A percentile compares a stretch with the other conserved stretches of the same genome.
These are phyloP conservation scores for Arthrobotrys conoides DNA, from an alignment of 2,329 filamentous ascomycete genomes.

Conservation along the genomic window DNA sequence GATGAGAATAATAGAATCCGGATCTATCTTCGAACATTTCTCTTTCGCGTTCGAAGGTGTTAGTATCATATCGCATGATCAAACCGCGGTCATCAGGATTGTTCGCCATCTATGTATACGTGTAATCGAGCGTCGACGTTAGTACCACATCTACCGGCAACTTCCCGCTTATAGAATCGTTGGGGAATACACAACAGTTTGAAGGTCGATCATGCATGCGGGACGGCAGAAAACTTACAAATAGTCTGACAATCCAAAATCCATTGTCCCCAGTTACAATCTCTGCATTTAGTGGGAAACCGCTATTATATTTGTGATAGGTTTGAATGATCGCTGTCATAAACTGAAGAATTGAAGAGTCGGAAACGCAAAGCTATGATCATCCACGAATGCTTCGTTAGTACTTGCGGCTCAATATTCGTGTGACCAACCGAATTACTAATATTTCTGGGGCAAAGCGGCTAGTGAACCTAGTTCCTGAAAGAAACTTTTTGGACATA, in stretches of 20 bases:
- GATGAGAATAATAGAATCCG: conserved; percentile 47
- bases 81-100: conserved; percentile 55
- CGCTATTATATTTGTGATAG: conserved; percentile 55
- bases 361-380: conserved; percentile 54
- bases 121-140: conserved; percentile 1
- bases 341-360: conserved; percentile 50
- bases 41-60: conserved; percentile 54
- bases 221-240: conserved; percentile 43
- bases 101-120: conserved; percentile 50
- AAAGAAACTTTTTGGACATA: conserved; percentile 11
- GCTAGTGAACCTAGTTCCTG: not conserved
- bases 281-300: conserved; percentile 46
- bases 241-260: conserved; percentile 56
- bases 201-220: not conserved
- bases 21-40: conserved; percentile 59
- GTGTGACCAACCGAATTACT: not conserved
- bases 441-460: not conserved
- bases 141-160: not conserved
- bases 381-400: not conserved
- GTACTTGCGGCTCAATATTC: not conserved
- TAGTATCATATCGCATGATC: conserved; percentile 58
- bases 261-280: conserved; percentile 55
- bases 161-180: not conserved
- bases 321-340: conserved; percentile 59
- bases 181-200: conserved; percentile 8